Conservation (phyloP, 768 basidiomycete genomes). For the Auricularia heimuer region DNA sequence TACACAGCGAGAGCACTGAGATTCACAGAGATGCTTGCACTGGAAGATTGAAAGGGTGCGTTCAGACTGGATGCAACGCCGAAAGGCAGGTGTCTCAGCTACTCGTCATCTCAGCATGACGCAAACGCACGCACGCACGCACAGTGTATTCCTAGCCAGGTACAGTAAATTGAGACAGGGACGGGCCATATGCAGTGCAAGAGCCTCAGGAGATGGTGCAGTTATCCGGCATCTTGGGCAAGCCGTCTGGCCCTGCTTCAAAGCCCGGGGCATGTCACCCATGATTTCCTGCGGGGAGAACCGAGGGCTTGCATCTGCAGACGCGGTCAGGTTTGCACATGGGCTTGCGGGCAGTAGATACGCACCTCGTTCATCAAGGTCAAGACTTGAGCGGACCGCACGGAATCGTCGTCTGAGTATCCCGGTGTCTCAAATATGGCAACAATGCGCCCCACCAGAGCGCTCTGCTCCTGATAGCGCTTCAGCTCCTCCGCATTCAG, state of each 20-base stretch:
- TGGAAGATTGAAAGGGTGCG: too few relatives aligned
- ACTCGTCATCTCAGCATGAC: too few relatives aligned
- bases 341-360: not conserved
- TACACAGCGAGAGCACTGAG: too few relatives aligned
- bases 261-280: slow-evolving; percentile 75
- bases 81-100: too few relatives aligned
- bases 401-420: slow-evolving; percentile 47
- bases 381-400: slow-evolving; percentile 39
- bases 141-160: not conserved
- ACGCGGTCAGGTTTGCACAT: not conserved
- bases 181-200: not conserved
- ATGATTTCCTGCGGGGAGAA: slow-evolving; percentile 74
- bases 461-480: slow-evolving; percentile 56
- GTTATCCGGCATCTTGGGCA: slow-evolving; percentile 35
- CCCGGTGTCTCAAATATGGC: slow-evolving; percentile 51
- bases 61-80: too few relatives aligned
- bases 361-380: slow-evolving; percentile 68
- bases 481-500: slow-evolving; percentile 47
- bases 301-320: slow-evolving; percentile 71
- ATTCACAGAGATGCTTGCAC: too few relatives aligned
- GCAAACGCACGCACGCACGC: not conserved
- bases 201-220: slow-evolving; percentile 22
- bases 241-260: slow-evolving; percentile 43
- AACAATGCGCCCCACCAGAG: slow-evolving; percentile 47
- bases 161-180: not conserved